Evolutionary conservation across 352 stramenopile species (phyloP), one percentile per base, ranked within the genome.

Genomic region (Globisporangium cystogenes): DNA sequence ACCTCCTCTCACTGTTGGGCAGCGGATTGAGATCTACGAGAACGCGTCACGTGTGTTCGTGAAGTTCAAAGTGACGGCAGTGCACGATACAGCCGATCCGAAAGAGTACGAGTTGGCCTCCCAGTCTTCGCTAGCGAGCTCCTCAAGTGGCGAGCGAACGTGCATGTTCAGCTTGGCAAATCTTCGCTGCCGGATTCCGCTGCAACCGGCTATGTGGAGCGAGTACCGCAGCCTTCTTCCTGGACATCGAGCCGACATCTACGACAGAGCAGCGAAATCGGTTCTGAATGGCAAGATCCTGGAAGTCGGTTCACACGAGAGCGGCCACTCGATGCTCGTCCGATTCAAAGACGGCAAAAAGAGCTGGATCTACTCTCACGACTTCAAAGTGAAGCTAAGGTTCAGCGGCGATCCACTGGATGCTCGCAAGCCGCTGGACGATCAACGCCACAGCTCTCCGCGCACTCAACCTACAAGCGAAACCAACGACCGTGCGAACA

Each of bases 1-100:
- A 36, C 60, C 55, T 1, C 21, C 26, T 27, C 61, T 75, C 1
- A 26, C 35, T 0, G 21, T 72, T 39, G 62, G 55, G 1, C 58
- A 72, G 29, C 46, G 52, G 7, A 53, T 76, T 8, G 65, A 76
- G 50, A 29, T 76, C 20, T 69, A 61, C 10, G 59, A 74, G 23
- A 51, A 48, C 18, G 16, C 48, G 3, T 59, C 51, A 7, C 69
- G 59, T 33, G 61, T 67, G 26, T 76, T 64, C 14, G 20, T 48
- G 31, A 74, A 74, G 51, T 74, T 59, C 35, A 69, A 53, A 37
- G 59, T 76, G 4, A 33, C 37, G 12, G 39, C 43, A 15, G 48
- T 60, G 18, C 49, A 48, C 15, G 50, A 58, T 11, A 10, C 12
- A 3, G 27, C 36, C 52, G 18, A 52, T n/a, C 5, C 43, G 14